Percentiles rank a stretch among this genome's conserved stretches.
phyloP scores from a whole-genome alignment of 306 rosid genomes.

The cucumber (Cucumis sativus) region DNA sequence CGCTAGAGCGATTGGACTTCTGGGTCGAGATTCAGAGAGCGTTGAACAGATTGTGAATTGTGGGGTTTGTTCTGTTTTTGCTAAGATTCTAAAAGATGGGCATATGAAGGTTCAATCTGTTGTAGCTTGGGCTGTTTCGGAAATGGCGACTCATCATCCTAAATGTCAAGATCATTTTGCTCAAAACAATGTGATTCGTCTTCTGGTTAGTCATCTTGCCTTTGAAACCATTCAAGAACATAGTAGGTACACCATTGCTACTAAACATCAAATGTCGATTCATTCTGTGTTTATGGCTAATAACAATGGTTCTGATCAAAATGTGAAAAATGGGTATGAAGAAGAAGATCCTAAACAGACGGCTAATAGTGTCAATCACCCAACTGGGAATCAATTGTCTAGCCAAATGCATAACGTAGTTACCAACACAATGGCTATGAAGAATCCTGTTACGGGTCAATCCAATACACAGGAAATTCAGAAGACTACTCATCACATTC shows the following conservation, averaged over 20 bases:
- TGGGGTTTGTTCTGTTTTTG: conserved; percentile 44
- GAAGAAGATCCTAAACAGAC: not conserved
- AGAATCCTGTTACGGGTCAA: not conserved
- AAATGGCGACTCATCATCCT: conserved; percentile 41
- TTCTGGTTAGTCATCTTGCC: conserved; percentile 66
- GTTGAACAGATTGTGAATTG: conserved; percentile 61
- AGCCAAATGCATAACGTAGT: conserved; percentile 23
- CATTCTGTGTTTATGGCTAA: conserved; percentile 44
- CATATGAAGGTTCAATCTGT: conserved; percentile 53
- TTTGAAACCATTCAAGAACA: conserved; percentile 77
- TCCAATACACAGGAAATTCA: not conserved
- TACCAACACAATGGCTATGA: conserved; percentile 10
- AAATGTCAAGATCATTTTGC: conserved; percentile 74
- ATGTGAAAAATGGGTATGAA: not conserved
- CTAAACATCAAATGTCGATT: conserved; percentile 33
- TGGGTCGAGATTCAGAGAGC: conserved; percentile 54
- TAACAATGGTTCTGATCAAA: conserved; percentile 4
- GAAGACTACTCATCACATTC: not conserved
- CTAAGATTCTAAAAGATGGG: conserved; percentile 63
- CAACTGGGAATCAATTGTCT: conserved; percentile 10
- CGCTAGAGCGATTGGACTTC: conserved; percentile 46
- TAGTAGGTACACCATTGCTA: conserved; percentile 39
- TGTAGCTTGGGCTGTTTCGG: conserved; percentile 69
- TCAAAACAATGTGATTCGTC: conserved; percentile 49
- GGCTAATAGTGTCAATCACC: conserved; percentile 10